Percentiles rank a stretch among this genome's conserved stretches.
phyloP scores from a whole-genome alignment of 2,329 filamentous ascomycete species.

The Hymenotorrendiella dingleyae region DNA sequence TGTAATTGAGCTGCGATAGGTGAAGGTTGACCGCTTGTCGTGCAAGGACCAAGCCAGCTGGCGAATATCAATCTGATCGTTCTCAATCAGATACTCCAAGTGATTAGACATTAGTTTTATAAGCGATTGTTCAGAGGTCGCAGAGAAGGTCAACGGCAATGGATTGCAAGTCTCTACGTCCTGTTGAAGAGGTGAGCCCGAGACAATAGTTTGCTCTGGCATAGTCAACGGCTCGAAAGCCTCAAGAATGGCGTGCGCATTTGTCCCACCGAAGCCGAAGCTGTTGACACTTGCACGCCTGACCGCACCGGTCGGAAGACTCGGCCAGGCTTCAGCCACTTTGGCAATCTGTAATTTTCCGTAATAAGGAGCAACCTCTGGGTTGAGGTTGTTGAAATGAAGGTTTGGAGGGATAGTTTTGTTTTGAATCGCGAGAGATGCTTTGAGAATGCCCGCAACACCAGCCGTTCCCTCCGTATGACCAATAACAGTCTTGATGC shows the following conservation, averaged over 20 bases:
- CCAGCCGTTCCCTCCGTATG: conserved; percentile 22
- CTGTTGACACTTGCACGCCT: conserved; percentile 18
- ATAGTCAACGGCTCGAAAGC: not conserved
- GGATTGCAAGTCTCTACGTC: too few species aligned
- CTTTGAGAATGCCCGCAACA: conserved; percentile 17
- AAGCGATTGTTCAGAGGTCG: not conserved
- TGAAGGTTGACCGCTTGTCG: not conserved
- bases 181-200: not conserved
- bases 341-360: not conserved
- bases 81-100: not conserved
- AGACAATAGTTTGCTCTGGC: not conserved
- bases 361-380: conserved; percentile 11
- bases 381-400: conserved; percentile 8
- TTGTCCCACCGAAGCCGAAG: conserved; percentile 25
- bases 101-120: not conserved
- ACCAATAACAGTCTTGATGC: conserved; percentile 26
- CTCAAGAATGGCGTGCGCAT: conserved; percentile 11
- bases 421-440: conserved; percentile 17
- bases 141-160: not conserved
- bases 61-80: not conserved
- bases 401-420: conserved; percentile 30
- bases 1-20: not conserved
- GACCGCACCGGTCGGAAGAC: not conserved
- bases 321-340: conserved; percentile 8
- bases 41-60: not conserved